Conservation (phyloP, 257 asterid species). For the Gentiana dahurica region DNA sequence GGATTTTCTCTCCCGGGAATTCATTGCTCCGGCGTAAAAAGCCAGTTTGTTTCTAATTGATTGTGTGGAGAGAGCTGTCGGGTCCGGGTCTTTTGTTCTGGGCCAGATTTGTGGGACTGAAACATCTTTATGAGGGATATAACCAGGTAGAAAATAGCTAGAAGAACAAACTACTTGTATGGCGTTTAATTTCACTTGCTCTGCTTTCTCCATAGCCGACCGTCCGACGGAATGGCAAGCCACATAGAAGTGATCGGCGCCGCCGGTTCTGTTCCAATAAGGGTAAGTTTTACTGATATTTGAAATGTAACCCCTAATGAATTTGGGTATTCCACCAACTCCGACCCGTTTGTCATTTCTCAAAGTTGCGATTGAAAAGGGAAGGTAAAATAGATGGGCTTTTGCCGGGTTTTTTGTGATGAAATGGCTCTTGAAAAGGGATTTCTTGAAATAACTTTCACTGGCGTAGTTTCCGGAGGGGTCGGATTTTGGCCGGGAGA, state of each 20-base stretch:
- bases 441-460: constrained; percentile 76
- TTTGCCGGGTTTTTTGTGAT: constrained; percentile 54
- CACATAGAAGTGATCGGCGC: constrained; percentile 88
- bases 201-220: constrained; percentile 65
- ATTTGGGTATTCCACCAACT: constrained; percentile 54
- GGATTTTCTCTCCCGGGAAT: constrained; percentile 45
- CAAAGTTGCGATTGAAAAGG: constrained; percentile 67
- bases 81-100: constrained; percentile 20
- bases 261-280: constrained; percentile 71
- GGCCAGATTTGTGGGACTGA: constrained; percentile 98
- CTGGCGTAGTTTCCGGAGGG: constrained; percentile 93
- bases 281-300: constrained; percentile 44
- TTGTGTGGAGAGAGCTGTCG: constrained; percentile 16
- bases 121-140: constrained; percentile 77
- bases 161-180: constrained; percentile 91
- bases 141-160: constrained; percentile 65
- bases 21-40: constrained; percentile 87
- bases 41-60: constrained; percentile 46
- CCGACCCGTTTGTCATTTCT: constrained; percentile 70
- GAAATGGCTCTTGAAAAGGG: constrained; percentile 55
- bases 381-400: constrained; percentile 76
- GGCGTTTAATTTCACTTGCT: constrained; percentile 52
- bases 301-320: constrained; percentile 30
- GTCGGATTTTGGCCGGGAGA: constrained; percentile 25
- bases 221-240: constrained; percentile 83